These are phyloP conservation scores for Thermomucor indicae-seudaticae DNA, from an alignment of 371 early-diverging fungal genomes.

Conservation along the genomic window DNA sequence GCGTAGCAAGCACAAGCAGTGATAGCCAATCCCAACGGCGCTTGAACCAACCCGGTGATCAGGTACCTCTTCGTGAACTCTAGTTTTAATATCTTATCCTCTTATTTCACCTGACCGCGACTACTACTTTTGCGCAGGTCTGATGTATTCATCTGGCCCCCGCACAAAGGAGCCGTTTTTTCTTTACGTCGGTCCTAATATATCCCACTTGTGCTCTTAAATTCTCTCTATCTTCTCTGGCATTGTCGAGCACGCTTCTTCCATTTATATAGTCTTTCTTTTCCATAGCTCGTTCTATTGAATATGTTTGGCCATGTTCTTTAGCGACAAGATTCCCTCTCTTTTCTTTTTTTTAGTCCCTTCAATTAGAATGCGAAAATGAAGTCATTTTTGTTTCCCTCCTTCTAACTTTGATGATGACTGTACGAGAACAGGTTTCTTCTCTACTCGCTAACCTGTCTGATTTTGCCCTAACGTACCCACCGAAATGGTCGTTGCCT, in stretches of 20 bases:
- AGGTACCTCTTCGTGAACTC: background rate
- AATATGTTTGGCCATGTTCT: too few species aligned
- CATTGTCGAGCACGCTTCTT: too few species aligned
- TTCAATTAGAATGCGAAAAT: background rate
- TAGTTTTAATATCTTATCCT: background rate
- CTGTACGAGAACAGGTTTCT: too few species aligned
- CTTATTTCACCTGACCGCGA: background rate
- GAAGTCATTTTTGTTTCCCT: too few species aligned
- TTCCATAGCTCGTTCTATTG: background rate
- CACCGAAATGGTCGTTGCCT: too few species aligned
- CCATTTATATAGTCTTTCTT: background rate
- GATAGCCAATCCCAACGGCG: slow-evolving; percentile 17
- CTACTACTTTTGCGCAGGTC: too few species aligned
- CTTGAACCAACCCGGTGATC: slow-evolving; percentile 3
- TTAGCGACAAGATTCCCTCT: background rate
- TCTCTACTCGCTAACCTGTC: too few species aligned
- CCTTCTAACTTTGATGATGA: too few species aligned
- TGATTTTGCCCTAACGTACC: too few species aligned
- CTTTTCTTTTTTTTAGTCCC: background rate
- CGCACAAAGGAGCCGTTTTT: too few species aligned
- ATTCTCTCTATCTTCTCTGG: background rate
- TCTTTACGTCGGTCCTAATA: too few species aligned
- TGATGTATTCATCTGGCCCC: too few species aligned
- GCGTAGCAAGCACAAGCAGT: slow-evolving; percentile 33
- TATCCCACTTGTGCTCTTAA: background rate